Evolutionary conservation across 2,329 filamentous ascomycete genomes (phyloP).

Genomic region (Diaporthe sp.): DNA sequence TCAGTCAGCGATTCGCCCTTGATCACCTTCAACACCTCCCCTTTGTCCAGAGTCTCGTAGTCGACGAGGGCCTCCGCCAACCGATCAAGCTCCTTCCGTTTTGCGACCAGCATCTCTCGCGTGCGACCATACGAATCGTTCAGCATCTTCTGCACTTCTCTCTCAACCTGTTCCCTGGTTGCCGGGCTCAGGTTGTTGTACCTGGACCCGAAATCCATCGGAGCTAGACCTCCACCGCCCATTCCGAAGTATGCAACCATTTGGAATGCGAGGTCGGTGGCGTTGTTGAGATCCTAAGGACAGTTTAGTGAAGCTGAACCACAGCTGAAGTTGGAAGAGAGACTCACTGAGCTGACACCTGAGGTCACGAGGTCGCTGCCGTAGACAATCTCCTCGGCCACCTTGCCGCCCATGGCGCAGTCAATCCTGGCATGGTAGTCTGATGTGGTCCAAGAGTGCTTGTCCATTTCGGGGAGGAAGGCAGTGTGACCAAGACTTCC

Average conservation of each 20-base stretch:
- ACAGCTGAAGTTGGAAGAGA: neutral
- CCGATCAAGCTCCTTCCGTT: constrained; percentile 87
- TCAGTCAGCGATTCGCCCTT: constrained; percentile 84
- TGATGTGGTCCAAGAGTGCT: constrained; percentile 87
- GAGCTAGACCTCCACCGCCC: constrained; percentile 83
- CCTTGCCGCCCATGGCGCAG: constrained; percentile 83
- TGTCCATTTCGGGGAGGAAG: constrained; percentile 91
- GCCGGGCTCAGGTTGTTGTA: constrained; percentile 87
- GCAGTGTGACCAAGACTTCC: constrained; percentile 89
- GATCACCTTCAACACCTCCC: constrained; percentile 92
- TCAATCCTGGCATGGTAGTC: constrained; percentile 81
- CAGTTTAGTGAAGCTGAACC: constrained; percentile 45
- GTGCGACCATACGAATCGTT: constrained; percentile 86
- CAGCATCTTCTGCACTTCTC: constrained; percentile 87
- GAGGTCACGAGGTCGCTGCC: constrained; percentile 93
- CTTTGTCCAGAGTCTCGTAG: constrained; percentile 91
- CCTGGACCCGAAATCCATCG: constrained; percentile 87
- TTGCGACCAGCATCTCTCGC: constrained; percentile 76
- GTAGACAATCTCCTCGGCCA: constrained; percentile 88
- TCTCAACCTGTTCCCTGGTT: constrained; percentile 89
- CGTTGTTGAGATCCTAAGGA: constrained; percentile 82
- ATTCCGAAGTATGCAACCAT: constrained; percentile 94
- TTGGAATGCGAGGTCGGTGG: constrained; percentile 85
- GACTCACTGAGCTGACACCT: constrained; percentile 82
- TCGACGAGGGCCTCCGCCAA: constrained; percentile 91